Percentiles rank a stretch among this genome's conserved stretches.
phyloP scores from a whole-genome alignment of 2,329 filamentous ascomycete genomes.

The Balansia obtecta region DNA sequence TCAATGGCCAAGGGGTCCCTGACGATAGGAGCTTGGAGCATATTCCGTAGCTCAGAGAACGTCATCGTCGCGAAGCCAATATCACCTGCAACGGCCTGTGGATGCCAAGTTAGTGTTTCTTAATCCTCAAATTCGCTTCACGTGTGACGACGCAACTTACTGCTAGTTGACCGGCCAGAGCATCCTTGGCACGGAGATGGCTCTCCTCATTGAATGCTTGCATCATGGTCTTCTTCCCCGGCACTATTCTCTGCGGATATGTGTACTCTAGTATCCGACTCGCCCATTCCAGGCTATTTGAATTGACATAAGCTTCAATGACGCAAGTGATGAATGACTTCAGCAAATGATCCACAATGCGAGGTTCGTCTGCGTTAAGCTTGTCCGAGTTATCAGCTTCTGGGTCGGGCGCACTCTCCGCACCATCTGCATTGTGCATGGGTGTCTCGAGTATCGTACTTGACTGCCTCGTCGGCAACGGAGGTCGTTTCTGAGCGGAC shows the following conservation, averaged over 20 bases:
- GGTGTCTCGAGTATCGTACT: slow-evolving; percentile 42
- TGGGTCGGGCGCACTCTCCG: slow-evolving; percentile 47
- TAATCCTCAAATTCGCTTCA: neutral
- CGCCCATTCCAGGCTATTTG: slow-evolving; percentile 47
- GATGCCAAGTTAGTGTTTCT: neutral
- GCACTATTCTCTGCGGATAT: slow-evolving; percentile 50
- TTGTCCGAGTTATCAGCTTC: slow-evolving; percentile 31
- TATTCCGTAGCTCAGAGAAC: slow-evolving; percentile 31
- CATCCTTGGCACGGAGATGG: slow-evolving; percentile 46
- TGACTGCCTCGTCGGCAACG: slow-evolving; percentile 45
- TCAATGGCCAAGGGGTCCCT: slow-evolving; percentile 33
- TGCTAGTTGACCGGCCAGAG: slow-evolving; percentile 59
- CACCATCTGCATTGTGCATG: slow-evolving; percentile 40
- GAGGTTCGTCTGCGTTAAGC: slow-evolving; percentile 41
- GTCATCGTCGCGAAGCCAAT: slow-evolving; percentile 39
- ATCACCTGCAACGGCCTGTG: slow-evolving; percentile 49
- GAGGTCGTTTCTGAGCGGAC: slow-evolving; percentile 52
- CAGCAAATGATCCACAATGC: slow-evolving; percentile 51
- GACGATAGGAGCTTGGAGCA: slow-evolving; percentile 27
- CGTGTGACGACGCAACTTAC: slow-evolving; percentile 27
- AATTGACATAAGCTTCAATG: slow-evolving; percentile 59
- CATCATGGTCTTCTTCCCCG: slow-evolving; percentile 46
- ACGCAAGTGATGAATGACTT: slow-evolving; percentile 70
- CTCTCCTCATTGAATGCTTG: slow-evolving; percentile 54
- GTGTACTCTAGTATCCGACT: slow-evolving; percentile 56